Base-by-base conservation (phyloP, 306 rosid genomes). In the Casuarina glauca region DNA sequence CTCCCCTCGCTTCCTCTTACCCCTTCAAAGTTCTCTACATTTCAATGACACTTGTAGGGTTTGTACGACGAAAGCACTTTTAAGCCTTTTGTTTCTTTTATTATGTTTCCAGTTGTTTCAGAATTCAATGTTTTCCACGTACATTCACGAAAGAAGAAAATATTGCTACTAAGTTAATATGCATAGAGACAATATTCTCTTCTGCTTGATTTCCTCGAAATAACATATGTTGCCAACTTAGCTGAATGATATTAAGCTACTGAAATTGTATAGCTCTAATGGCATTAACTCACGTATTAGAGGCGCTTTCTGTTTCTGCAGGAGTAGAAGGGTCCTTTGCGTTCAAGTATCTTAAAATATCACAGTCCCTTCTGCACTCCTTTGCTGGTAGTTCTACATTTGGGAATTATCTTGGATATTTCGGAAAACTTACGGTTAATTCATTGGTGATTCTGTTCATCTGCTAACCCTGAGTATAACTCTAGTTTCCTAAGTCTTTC, bases 251-350 rank as follows among this genome's bases (percentile, higher is more conserved):
- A 13, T 62, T 15, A 66, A 15, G 71, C 46, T 6, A 43, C 16
- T 17, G 48, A 35, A 41, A 42, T 17, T 41, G 17, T 17, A 41
- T 61, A 3, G 3, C 43, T n/a, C 8, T n/a, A 4, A 17, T 67
- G 35, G 13, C 9, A 42, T 13, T 2, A 32, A 2, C 71, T n/a
- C 48, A 7, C 26, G 49, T 67, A 67, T n/a, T 42, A 67, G 42
- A 16, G 71, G 15, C 19, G 42, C 42, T 42, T 67, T n/a, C 71
- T 67, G 71, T 67, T 10, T 19, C 42, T 42, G 71, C 71, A 67
- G 71, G 71, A 67, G 71, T 67, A 43, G 42, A 66, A n/a, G 71
- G 71, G 43, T 67, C n/a, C 15, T 42, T 41, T 67, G 71, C 35
- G 42, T 41, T 67, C 16, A 36, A 41, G 71, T 42, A 49, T 39